These are phyloP conservation scores for Jaapia argillacea DNA, from an alignment of 768 basidiomycete species.

Conservation along the genomic window DNA sequence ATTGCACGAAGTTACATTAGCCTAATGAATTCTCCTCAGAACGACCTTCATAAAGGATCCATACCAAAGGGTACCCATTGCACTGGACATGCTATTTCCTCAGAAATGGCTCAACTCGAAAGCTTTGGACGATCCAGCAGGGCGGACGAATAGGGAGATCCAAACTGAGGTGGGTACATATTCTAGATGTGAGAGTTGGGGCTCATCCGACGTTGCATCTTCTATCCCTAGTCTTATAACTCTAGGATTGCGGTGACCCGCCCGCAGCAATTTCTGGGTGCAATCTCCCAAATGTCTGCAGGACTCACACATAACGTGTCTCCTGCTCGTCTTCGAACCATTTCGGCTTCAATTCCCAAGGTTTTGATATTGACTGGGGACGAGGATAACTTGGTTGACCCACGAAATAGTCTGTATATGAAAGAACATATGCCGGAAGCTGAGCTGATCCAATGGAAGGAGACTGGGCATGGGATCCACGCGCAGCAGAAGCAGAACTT, in stretches of 20 bases:
- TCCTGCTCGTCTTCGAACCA: constrained; percentile 32
- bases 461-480: constrained; percentile 55
- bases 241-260: constrained; percentile 40
- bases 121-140: constrained; percentile 40
- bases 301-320: constrained; percentile 6
- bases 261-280: constrained; percentile 49
- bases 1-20: not conserved
- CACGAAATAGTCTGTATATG: constrained; percentile 39
- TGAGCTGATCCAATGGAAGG: constrained; percentile 43
- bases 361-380: constrained; percentile 61
- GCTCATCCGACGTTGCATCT: not conserved
- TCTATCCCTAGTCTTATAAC: constrained; percentile 27
- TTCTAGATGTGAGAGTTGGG: not conserved
- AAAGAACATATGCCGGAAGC: constrained; percentile 49
- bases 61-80: constrained; percentile 34
- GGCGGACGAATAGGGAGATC: constrained; percentile 55
- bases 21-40: not conserved
- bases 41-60: constrained; percentile 26
- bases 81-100: constrained; percentile 53
- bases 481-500: constrained; percentile 38
- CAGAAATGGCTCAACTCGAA: constrained; percentile 46
- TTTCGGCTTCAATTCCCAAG: constrained; percentile 53
- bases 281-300: constrained; percentile 66
- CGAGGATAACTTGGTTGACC: constrained; percentile 46
- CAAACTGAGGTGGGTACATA: constrained; percentile 36